Base-by-base conservation (phyloP, 352 stramenopile genomes). In the Thalassiosira mediterranea region DNA sequence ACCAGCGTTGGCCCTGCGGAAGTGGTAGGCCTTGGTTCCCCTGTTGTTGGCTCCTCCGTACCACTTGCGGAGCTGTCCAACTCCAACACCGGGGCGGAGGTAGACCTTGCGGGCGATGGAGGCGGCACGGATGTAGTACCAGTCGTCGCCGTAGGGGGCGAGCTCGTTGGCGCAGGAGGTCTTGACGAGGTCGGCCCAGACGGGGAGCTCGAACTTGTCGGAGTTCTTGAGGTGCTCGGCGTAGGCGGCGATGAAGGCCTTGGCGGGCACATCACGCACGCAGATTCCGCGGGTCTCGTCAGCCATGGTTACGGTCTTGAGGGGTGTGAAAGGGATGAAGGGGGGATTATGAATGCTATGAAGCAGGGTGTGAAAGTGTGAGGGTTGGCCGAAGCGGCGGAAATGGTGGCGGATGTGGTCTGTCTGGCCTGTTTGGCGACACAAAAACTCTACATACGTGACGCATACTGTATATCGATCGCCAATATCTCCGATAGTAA, bases 91-190 rank as follows among this genome's bases (percentile, higher is more conserved):
- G 68, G 97, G 96, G 72, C 95, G 95, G 56, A 99, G 88, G 94
- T 99, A 99, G 38, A 99, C 93, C 93, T 98, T 98, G 76, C 97
- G 95, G 38, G 96, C 96, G 78, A 99, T 98, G 58, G 96, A 98
- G 42, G 97, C 94, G n/a, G 96, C 96, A 74, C 97, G 95, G 77
- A 99, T 95, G 91, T 98, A 99, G 90, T 99, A 99, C 97, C 97
- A 99, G 91, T 99, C 97, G 70, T 96, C 94, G 87, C 97, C 96
- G 60, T 96, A 95, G 34, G 97, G 97, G 52, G 96, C 96, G 79
- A 98, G 95, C 88, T 99, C 96, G 93, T 98, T 99, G 90, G 97
- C 97, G 60, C 96, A 92, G 57, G 88, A 96, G 42, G 97, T 99
- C 94, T 99, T 99, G 59, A 99, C 96, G 65, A 98, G 94, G 80